These are phyloP conservation scores for Dothideomycetes sp. DNA, from an alignment of 2,329 filamentous ascomycete species.

Conservation along the genomic window DNA sequence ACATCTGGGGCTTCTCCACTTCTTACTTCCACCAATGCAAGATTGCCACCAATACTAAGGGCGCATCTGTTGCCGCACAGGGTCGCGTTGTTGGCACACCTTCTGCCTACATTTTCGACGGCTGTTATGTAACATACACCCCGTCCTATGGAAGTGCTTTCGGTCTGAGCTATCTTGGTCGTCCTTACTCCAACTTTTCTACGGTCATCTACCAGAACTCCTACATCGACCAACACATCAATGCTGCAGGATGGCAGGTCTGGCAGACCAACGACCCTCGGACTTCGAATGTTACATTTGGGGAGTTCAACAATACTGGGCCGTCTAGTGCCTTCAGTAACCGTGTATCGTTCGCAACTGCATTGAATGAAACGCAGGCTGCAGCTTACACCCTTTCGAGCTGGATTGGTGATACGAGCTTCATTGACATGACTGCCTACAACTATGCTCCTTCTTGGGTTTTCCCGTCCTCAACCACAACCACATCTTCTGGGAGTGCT, in stretches of 20 bases:
- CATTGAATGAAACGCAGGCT: slow-evolving; percentile 28
- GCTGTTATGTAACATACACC: slow-evolving; percentile 47
- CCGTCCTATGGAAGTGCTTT: slow-evolving; percentile 33
- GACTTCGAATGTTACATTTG: slow-evolving; percentile 45
- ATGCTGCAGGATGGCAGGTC: slow-evolving; percentile 46
- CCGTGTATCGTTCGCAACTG: slow-evolving; percentile 41
- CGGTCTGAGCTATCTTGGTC: slow-evolving; percentile 39
- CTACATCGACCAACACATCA: slow-evolving; percentile 45
- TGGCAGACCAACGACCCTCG: slow-evolving; percentile 43
- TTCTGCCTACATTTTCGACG: slow-evolving; percentile 29
- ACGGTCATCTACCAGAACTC: slow-evolving; percentile 44
- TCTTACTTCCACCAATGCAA: slow-evolving; percentile 34
- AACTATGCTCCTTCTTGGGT: slow-evolving; percentile 30
- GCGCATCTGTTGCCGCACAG: slow-evolving; percentile 31
- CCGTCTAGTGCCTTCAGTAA: slow-evolving; percentile 42
- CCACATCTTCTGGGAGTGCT: slow-evolving; percentile 4
- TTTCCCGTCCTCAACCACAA: slow-evolving; percentile 17
- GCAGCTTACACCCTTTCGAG: slow-evolving; percentile 28
- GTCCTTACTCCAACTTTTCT: slow-evolving; percentile 42
- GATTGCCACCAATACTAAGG: slow-evolving; percentile 27
- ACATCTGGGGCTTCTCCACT: slow-evolving; percentile 35
- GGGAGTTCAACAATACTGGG: slow-evolving; percentile 51
- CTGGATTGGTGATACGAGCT: slow-evolving; percentile 35
- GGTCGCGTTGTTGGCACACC: slow-evolving; percentile 30
- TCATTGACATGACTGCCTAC: slow-evolving; percentile 36